Evolutionary conservation across 1,284 basidiomycete species (phyloP).

Genomic region (Athelia sp.): DNA sequence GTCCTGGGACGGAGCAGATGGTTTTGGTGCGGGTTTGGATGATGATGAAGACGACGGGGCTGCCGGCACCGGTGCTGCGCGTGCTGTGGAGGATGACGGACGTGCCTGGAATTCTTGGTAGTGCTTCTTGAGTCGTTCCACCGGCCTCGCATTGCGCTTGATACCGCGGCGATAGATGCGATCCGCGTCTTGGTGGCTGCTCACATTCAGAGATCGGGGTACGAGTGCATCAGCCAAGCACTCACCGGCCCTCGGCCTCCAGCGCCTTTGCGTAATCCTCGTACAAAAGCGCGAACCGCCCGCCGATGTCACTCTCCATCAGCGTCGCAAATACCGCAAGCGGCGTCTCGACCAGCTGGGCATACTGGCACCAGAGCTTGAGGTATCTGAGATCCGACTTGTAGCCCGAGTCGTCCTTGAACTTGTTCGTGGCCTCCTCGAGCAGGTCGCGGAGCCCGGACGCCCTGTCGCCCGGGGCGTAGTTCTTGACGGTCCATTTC

Average conservation of each 20-base stretch:
- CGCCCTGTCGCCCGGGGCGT: conserved; percentile 34
- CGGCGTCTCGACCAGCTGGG: conserved; percentile 55
- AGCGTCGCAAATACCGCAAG: conserved; percentile 69
- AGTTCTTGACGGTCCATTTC: conserved; percentile 56
- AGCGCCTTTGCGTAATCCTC: conserved; percentile 80
- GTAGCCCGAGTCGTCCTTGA: conserved; percentile 78
- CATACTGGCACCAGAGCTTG: conserved; percentile 83
- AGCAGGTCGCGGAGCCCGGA: conserved; percentile 68
- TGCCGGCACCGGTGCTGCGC: conserved; percentile 32
- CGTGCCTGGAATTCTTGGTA: conserved; percentile 79
- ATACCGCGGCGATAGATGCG: conserved; percentile 83
- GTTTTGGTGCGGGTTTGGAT: conserved; percentile 16
- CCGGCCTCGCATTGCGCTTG: conserved; percentile 72
- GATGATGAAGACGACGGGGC: conserved; percentile 22
- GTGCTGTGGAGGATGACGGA: conserved; percentile 23
- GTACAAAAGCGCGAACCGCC: conserved; percentile 73
- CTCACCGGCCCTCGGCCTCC: conserved; percentile 72
- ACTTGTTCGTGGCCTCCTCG: conserved; percentile 73
- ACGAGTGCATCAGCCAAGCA: conserved; percentile 12
- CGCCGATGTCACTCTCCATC: conserved; percentile 76
- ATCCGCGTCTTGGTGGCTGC: conserved; percentile 75
- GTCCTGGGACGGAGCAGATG: conserved; percentile 2
- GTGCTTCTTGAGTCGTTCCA: conserved; percentile 81
- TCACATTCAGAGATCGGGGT: conserved; percentile 5
- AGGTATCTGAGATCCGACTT: conserved; percentile 86